Evolutionary conservation across 2,329 filamentous ascomycete genomes (phyloP), one percentile per base, ranked within the genome.

Genomic region (Neonectria faginata): DNA sequence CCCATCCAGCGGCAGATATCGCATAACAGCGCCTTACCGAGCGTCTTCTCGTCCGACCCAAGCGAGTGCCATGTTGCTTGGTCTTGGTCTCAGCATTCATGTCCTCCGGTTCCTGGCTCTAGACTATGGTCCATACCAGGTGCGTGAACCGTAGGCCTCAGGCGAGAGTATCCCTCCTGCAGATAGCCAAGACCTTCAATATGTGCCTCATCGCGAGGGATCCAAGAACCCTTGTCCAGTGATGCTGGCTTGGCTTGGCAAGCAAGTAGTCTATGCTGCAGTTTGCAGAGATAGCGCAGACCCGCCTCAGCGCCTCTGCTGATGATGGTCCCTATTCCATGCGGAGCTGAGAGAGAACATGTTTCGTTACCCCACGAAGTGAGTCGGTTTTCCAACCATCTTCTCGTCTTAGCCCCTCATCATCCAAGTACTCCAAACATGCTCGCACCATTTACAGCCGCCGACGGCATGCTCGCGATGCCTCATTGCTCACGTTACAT

Each of bases 331-430:
- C 27, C 27, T 31, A 33, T 44, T 51, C 16, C 14, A 18, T 14
- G 44, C 22, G 14, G 27, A 57, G 52, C 52, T 52, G 44, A 56
- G n/a, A 50, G 27, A 39, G 22, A 22, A 44, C 41, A 47, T 45
- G 47, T 56, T 50, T 50, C 45, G 45, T 27, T 56, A 51, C 36
- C 45, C 52, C 52, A 51, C 52, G 44, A 33, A 44, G 25, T 57
- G 53, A 62, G 45, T 31, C 52, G 25, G 44, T 57, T 18, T 62
- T 62, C 45, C 25, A 57, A 45, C 53, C 39, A 45, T 56, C 25
- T 57, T 29, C 20, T 18, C 29, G 18, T 41, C 36, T 16, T 20
- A 5, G 9, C 18, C 29, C 48, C 42, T 42, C 36, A 41, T 57
- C 20, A 9, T n/a, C 5, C 25, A 29, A 12, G 39, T 45, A 25